Evolutionary conservation across 176 grass and related monocot genomes (phyloP).

Genomic region (Raddia distichophylla): DNA sequence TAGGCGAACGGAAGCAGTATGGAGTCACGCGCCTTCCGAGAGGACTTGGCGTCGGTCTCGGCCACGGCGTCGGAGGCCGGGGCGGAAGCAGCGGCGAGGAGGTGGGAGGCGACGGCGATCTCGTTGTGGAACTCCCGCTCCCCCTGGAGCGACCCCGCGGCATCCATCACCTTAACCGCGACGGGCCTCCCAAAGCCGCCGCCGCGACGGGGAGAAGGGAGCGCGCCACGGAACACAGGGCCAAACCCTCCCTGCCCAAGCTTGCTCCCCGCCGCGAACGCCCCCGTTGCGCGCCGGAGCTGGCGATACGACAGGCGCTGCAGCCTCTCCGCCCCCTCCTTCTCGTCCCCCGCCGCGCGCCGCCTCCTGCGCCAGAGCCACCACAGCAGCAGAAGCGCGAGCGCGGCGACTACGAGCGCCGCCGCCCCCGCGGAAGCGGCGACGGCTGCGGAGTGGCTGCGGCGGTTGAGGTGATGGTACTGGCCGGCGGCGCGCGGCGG

Average conservation of each 20-base stretch:
- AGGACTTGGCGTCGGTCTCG: not conserved
- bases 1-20: slow-evolving; percentile 64
- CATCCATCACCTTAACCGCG: slow-evolving; percentile 80
- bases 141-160: slow-evolving; percentile 75
- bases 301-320: slow-evolving; percentile 49
- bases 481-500: not conserved
- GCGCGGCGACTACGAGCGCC: not conserved
- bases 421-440: slow-evolving; percentile 5
- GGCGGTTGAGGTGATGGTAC: not conserved
- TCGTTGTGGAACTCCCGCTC: slow-evolving; percentile 93
- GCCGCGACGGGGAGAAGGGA: slow-evolving; percentile 5
- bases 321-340: slow-evolving; percentile 11
- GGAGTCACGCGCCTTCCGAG: not conserved
- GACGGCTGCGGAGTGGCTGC: not conserved
- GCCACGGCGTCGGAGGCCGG: not conserved
- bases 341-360: slow-evolving; percentile 10
- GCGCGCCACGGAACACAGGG: slow-evolving; percentile 55
- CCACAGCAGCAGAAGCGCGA: slow-evolving; percentile 36
- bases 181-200: slow-evolving; percentile 29
- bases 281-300: slow-evolving; percentile 59
- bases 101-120: slow-evolving; percentile 60
- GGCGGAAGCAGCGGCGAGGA: slow-evolving; percentile 8
- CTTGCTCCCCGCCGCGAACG: slow-evolving; percentile 46
- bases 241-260: slow-evolving; percentile 75
- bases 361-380: slow-evolving; percentile 34